phyloP scores from a whole-genome alignment of 2,329 filamentous ascomycete species.

The Colletotrichum caudatum region DNA sequence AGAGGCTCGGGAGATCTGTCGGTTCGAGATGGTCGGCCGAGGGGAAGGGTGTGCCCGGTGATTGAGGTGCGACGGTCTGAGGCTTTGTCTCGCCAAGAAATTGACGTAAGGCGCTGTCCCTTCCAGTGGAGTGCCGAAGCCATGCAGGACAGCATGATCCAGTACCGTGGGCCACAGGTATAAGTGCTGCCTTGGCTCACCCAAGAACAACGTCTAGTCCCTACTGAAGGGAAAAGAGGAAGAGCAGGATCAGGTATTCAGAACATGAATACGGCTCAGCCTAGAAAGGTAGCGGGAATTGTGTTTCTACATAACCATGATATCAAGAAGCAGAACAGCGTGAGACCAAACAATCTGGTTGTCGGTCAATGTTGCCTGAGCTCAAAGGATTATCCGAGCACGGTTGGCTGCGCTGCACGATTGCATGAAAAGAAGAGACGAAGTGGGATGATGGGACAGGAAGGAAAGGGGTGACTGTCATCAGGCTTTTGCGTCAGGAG shows the following conservation, averaged over 20 bases:
- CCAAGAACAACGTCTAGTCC: background rate
- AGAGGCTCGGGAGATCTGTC: constrained; percentile 32
- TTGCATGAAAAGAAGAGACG: constrained; percentile 37
- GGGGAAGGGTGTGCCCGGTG: constrained; percentile 8
- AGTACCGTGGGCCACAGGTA: constrained; percentile 16
- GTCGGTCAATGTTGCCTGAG: constrained; percentile 22
- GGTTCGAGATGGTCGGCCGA: constrained; percentile 18
- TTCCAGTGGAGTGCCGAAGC: constrained; percentile 24
- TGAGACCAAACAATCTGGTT: constrained; percentile 11
- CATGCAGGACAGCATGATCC: background rate
- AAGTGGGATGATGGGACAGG: constrained; percentile 26
- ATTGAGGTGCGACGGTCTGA: constrained; percentile 27
- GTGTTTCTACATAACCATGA: constrained; percentile 4
- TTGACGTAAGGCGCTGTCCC: background rate
- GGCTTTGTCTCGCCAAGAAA: constrained; percentile 30
- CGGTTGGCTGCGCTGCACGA: constrained; percentile 25
- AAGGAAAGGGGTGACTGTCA: constrained; percentile 5
- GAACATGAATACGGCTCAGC: background rate
- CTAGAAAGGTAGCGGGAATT: constrained; percentile 1
- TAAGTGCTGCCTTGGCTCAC: constrained; percentile 24
- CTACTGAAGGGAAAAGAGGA: background rate
- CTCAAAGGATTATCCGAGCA: constrained; percentile 28
- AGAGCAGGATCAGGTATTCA: background rate
- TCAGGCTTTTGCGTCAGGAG: constrained; percentile 5
- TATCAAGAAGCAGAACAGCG: background rate